These are phyloP conservation scores for Melastoma malabathricum DNA, from an alignment of 345 rosid genomes.

Conservation along the genomic window DNA sequence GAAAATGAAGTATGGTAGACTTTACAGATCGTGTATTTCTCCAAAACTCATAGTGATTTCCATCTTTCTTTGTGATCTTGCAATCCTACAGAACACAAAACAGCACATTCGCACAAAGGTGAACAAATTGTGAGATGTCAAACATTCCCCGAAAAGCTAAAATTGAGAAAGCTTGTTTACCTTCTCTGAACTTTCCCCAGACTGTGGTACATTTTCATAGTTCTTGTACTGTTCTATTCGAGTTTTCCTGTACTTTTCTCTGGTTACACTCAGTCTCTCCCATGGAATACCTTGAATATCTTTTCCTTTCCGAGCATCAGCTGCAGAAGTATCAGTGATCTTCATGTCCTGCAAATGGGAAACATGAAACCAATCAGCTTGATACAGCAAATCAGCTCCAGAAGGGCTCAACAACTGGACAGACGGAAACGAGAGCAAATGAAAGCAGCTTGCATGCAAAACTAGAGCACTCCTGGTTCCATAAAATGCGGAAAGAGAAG, in stretches of 20 bases:
- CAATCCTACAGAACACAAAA: slow-evolving; percentile 22
- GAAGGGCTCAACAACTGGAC: not conserved
- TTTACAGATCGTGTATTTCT: slow-evolving; percentile 44
- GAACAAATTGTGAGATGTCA: not conserved
- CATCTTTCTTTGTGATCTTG: slow-evolving; percentile 27
- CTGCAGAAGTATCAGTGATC: slow-evolving; percentile 33
- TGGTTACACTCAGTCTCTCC: slow-evolving; percentile 35
- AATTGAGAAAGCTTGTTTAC: slow-evolving; percentile 9
- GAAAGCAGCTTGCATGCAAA: not conserved
- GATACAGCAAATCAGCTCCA: not conserved
- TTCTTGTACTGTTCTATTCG: slow-evolving; percentile 50
- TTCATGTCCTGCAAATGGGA: slow-evolving; percentile 20
- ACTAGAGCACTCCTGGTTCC: not conserved
- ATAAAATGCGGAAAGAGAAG: not conserved
- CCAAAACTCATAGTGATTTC: slow-evolving; percentile 33
- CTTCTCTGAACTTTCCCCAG: slow-evolving; percentile 41
- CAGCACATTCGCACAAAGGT: not conserved
- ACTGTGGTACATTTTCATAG: slow-evolving; percentile 38
- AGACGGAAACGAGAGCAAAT: not conserved
- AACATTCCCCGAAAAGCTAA: not conserved
- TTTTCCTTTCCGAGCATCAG: slow-evolving; percentile 41
- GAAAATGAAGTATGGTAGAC: slow-evolving; percentile 54
- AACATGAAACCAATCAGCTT: not conserved
- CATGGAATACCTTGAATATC: slow-evolving; percentile 55
- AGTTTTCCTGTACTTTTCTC: slow-evolving; percentile 41